A percentile compares a stretch with the other conserved stretches of the same genome.
phyloP scores from a whole-genome alignment of 2,329 filamentous ascomycete species.

The Arthrinium puccinioides region DNA sequence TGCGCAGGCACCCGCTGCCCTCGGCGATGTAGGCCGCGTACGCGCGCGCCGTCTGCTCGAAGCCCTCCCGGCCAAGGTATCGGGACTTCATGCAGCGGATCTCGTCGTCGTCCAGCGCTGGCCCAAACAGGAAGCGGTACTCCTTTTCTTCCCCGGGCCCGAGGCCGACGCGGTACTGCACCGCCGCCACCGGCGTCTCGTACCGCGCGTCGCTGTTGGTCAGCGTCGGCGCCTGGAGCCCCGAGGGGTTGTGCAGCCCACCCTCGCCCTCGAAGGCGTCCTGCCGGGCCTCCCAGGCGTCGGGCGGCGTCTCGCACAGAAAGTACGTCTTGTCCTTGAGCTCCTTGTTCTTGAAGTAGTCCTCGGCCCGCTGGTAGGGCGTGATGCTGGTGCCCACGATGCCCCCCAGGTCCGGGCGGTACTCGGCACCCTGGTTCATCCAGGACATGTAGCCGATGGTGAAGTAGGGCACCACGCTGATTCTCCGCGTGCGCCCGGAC shows the following conservation, averaged over 20 bases:
- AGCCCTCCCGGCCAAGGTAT: conserved; percentile 42
- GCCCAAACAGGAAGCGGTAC: conserved; percentile 49
- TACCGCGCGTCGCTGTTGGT: conserved; percentile 43
- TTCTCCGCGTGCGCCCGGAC: conserved; percentile 32
- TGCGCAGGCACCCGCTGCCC: conserved; percentile 41
- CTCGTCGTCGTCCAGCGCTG: conserved; percentile 44
- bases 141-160: conserved; percentile 30
- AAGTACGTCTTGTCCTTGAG: conserved; percentile 53
- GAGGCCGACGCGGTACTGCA: conserved; percentile 41
- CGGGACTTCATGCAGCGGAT: conserved; percentile 34
- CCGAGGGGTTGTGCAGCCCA: conserved; percentile 43
- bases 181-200: conserved; percentile 45
- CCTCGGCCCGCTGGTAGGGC: conserved; percentile 48
- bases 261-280: conserved; percentile 49
- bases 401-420: conserved; percentile 37
- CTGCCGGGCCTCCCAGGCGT: conserved; percentile 46
- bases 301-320: conserved; percentile 42
- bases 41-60: conserved; percentile 34
- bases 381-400: conserved; percentile 46
- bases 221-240: conserved; percentile 29
- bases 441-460: conserved; percentile 54
- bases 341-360: conserved; percentile 50
- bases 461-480: conserved; percentile 50
- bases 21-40: conserved; percentile 44
- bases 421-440: conserved; percentile 53